Conservation (phyloP, 345 rosid genomes). For the Eucalyptus erythrocorys region DNA sequence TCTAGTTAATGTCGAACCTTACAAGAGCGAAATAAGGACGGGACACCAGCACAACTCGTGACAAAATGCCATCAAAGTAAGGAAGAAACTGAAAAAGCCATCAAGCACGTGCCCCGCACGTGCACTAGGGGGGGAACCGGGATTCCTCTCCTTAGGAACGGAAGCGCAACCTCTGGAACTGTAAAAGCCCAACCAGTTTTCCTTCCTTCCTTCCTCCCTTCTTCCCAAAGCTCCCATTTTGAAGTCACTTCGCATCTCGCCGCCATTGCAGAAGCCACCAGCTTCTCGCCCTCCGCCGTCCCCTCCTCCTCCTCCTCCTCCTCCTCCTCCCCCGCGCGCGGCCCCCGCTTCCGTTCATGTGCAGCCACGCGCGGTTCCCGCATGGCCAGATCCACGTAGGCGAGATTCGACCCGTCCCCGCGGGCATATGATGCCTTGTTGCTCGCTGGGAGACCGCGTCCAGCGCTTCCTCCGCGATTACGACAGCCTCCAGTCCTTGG, state of each 20-base stretch:
- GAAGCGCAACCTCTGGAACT: neutral
- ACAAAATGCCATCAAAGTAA: neutral
- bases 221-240: neutral
- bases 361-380: neutral
- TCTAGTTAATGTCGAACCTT: neutral
- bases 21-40: neutral
- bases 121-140: neutral
- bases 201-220: neutral
- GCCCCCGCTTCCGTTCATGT: neutral
- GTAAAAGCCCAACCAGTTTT: neutral
- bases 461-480: conserved; percentile 55
- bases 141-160: neutral
- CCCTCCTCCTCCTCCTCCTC: neutral
- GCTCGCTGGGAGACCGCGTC: conserved; percentile 37
- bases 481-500: conserved; percentile 57
- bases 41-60: neutral
- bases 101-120: neutral
- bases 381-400: neutral
- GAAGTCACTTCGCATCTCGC: neutral
- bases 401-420: neutral
- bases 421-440: conserved; percentile 1
- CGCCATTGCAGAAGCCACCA: neutral
- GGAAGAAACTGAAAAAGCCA: neutral
- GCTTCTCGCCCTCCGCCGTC: neutral
- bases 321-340: neutral